phyloP scores from a whole-genome alignment of 2,329 filamentous ascomycete genomes.

The Neofusicoccum sp. region DNA sequence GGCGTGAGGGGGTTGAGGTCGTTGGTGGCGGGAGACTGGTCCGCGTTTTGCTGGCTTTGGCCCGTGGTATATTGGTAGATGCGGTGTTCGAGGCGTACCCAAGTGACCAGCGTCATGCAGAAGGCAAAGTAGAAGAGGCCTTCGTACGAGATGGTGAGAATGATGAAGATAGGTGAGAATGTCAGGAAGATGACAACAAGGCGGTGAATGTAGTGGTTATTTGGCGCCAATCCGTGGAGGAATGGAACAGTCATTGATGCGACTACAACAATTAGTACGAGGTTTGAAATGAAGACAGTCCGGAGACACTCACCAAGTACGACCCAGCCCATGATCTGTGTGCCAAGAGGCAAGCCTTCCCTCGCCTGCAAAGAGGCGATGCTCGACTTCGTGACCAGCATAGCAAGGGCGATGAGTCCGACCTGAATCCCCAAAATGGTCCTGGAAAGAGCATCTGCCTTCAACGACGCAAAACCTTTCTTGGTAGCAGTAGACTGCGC shows the following conservation, averaged over 20 bases:
- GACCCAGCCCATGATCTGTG: slow-evolving; percentile 81
- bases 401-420: slow-evolving; percentile 75
- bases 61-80: slow-evolving; percentile 52
- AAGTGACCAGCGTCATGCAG: slow-evolving; percentile 71
- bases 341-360: slow-evolving; percentile 78
- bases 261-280: slow-evolving; percentile 46
- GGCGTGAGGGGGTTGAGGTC: slow-evolving; percentile 32
- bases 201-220: slow-evolving; percentile 85
- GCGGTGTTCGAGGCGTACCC: slow-evolving; percentile 88
- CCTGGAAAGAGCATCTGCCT: slow-evolving; percentile 52
- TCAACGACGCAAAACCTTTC: slow-evolving; percentile 27
- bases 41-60: slow-evolving; percentile 24
- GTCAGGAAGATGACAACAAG: slow-evolving; percentile 86
- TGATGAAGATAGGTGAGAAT: slow-evolving; percentile 90
- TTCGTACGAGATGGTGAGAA: slow-evolving; percentile 96
- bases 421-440: slow-evolving; percentile 65
- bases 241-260: slow-evolving; percentile 76
- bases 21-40: slow-evolving; percentile 18
- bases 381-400: slow-evolving; percentile 84
- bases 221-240: slow-evolving; percentile 75
- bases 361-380: slow-evolving; percentile 82
- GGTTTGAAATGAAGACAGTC: not conserved
- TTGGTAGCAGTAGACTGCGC: slow-evolving; percentile 38
- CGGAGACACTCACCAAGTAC: slow-evolving; percentile 62
- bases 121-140: slow-evolving; percentile 94